Base-by-base conservation (phyloP, 345 rosid genomes). In the Eucalyptus urophylla region DNA sequence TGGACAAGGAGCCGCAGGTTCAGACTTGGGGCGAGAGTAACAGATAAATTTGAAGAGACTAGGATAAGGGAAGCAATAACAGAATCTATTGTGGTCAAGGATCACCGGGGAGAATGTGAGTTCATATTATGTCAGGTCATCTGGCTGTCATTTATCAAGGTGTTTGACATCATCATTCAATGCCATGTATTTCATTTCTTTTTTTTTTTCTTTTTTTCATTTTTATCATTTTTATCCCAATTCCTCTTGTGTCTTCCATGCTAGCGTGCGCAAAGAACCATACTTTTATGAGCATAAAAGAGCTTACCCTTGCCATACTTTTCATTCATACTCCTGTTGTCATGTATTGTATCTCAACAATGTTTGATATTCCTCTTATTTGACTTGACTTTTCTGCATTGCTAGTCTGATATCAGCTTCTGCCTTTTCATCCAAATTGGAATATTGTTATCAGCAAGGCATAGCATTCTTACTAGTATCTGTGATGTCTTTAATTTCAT, bases 41-140 rank as follows among this genome's bases (percentile, higher is more conserved):
- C 93, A 60, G 99, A 97, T 90, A 92, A 89, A 37, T 95, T 91
- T 72, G 96, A 95, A 43, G 95, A 93, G 90, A 92, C 90, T 86
- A 92, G 94, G 89, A 88, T 96, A 44, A 93, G 88, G 91, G 99
- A 96, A 92, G 98, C 99, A 54, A 93, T 91, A 92, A 96, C 99
- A 7, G 98, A 95, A 15, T 94, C 99, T 25, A 96, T 97, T 90
- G 92, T 95, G 49, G 99, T 98, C 90, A 95, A 99, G 92, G 99
- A 98, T 95, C 99, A 98, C 90, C 98, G 99, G 50, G 99, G 99
- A 89, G 99, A 98, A 93, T 92, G 99, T 98, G 90, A 96, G 99
- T 95, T 50, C 58, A 22, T 76, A 76, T 21, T 76, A 40, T 40
- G 27, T 40, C 85, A 76, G 85, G 85, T 76, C 16, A 4, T 76